These are phyloP conservation scores for Cutaneotrichosporon mucoides DNA, from an alignment of 1,284 basidiomycete species.

Conservation along the genomic window DNA sequence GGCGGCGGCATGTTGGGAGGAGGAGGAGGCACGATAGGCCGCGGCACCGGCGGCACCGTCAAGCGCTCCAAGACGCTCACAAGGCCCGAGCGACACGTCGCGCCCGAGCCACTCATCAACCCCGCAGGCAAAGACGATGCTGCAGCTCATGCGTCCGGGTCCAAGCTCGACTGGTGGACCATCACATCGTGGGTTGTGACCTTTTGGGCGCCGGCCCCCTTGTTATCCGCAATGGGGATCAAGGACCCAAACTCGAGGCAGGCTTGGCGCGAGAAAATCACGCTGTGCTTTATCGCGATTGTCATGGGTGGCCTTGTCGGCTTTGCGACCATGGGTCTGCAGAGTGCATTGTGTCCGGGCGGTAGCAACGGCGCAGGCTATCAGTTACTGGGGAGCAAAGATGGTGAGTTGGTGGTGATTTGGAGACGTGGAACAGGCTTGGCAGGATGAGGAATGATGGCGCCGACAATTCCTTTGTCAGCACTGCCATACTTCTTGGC, in stretches of 20 bases:
- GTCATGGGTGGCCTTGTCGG: slow-evolving; percentile 76
- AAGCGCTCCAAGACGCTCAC: slow-evolving; percentile 88
- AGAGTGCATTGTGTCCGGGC: slow-evolving; percentile 83
- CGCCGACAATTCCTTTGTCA: too few species aligned
- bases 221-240: slow-evolving; percentile 71
- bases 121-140: slow-evolving; percentile 45
- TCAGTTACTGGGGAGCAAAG: slow-evolving; percentile 33
- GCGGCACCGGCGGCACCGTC: slow-evolving; percentile 28
- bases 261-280: slow-evolving; percentile 98
- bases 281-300: slow-evolving; percentile 80
- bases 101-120: slow-evolving; percentile 89
- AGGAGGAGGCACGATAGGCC: not conserved
- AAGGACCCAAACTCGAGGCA: slow-evolving; percentile 72
- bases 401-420: slow-evolving; percentile 28
- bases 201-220: slow-evolving; percentile 80
- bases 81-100: slow-evolving; percentile 88
- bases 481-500: too few species aligned
- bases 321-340: slow-evolving; percentile 91
- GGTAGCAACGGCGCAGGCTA: slow-evolving; percentile 26
- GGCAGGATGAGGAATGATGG: too few species aligned
- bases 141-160: slow-evolving; percentile 25
- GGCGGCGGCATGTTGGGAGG: not conserved
- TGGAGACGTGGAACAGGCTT: too few species aligned
- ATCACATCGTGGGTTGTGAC: slow-evolving; percentile 75
- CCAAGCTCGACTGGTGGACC: slow-evolving; percentile 64